phyloP scores from a whole-genome alignment of 345 rosid genomes.

The Camelina hispida region DNA sequence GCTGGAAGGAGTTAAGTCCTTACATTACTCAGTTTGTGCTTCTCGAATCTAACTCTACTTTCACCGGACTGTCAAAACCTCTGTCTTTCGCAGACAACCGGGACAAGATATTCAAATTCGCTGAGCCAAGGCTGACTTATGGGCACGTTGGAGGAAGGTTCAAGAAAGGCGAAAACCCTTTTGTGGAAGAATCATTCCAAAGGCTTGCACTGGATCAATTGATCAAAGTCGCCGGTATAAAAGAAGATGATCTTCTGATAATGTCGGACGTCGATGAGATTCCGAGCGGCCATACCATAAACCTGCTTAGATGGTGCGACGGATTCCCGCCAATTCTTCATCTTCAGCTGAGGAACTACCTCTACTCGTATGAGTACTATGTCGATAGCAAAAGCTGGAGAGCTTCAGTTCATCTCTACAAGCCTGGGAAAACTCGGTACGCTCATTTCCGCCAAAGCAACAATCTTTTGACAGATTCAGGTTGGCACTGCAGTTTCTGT shows the following conservation, averaged over 20 bases:
- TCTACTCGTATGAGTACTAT: slow-evolving; percentile 79
- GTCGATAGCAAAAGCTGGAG: slow-evolving; percentile 89
- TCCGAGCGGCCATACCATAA: slow-evolving; percentile 87
- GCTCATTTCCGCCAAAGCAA: slow-evolving; percentile 83
- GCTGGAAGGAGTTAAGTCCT: slow-evolving; percentile 89
- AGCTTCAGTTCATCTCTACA: slow-evolving; percentile 78
- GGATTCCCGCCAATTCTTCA: slow-evolving; percentile 75
- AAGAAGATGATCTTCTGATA: slow-evolving; percentile 90
- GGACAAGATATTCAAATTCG: slow-evolving; percentile 54
- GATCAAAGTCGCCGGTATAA: slow-evolving; percentile 70
- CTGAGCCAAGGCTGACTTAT: slow-evolving; percentile 72
- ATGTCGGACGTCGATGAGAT: slow-evolving; percentile 97
- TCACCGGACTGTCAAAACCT: slow-evolving; percentile 68
- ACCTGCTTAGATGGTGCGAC: slow-evolving; percentile 91
- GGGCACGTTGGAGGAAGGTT: slow-evolving; percentile 81
- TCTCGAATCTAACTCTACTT: slow-evolving; percentile 92
- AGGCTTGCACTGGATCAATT: slow-evolving; percentile 82
- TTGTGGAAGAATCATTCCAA: slow-evolving; percentile 90
- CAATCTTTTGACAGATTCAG: slow-evolving; percentile 69
- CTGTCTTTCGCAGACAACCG: slow-evolving; percentile 60
- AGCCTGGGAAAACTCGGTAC: slow-evolving; percentile 69
- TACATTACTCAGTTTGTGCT: slow-evolving; percentile 79
- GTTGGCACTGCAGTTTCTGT: slow-evolving; percentile 99
- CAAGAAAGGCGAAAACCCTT: slow-evolving; percentile 83
- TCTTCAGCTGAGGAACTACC: slow-evolving; percentile 81